phyloP scores from a whole-genome alignment of 495 filamentous ascomycete genomes.

The Xylaria sp. region DNA sequence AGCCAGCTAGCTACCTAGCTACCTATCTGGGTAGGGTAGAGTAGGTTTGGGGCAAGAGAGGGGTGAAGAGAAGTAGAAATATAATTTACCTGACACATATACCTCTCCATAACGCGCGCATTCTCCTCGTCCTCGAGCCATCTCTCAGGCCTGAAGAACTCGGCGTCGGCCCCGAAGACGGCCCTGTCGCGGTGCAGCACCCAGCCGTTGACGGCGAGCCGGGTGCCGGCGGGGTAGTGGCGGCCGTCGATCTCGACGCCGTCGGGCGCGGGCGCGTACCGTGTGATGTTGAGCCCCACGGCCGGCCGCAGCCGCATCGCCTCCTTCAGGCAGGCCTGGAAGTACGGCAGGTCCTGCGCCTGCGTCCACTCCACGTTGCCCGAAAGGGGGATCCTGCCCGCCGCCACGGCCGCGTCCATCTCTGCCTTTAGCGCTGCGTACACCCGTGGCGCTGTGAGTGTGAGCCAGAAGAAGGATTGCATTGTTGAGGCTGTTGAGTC shows the following conservation, averaged over 20 bases:
- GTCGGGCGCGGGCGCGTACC: constrained; percentile 56
- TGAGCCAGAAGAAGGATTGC: constrained; percentile 62
- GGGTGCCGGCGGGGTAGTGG: constrained; percentile 58
- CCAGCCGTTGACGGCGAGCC: constrained; percentile 62
- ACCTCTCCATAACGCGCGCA: constrained; percentile 55
- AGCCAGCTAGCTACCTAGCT: neutral
- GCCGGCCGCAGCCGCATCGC: constrained; percentile 70
- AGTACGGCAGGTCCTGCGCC: constrained; percentile 59
- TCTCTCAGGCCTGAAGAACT: constrained; percentile 66
- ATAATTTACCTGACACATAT: constrained; percentile 57
- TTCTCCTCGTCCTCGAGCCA: constrained; percentile 65
- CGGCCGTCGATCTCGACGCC: constrained; percentile 61
- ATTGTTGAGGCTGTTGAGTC: constrained; percentile 69
- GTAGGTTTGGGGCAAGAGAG: constrained; percentile 18
- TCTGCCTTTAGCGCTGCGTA: constrained; percentile 53
- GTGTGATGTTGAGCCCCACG: constrained; percentile 61
- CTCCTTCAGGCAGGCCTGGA: constrained; percentile 72
- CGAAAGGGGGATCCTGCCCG: constrained; percentile 47
- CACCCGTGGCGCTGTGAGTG: constrained; percentile 53
- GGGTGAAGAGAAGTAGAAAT: neutral
- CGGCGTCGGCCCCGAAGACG: constrained; percentile 69
- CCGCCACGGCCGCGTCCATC: constrained; percentile 49
- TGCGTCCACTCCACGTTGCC: constrained; percentile 56
- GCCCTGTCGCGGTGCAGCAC: constrained; percentile 59
- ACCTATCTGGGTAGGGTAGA: neutral